Evolutionary conservation across 768 basidiomycete genomes (phyloP), one percentile per base, ranked within the genome.

Genomic region (Macrocybe gigantea): DNA sequence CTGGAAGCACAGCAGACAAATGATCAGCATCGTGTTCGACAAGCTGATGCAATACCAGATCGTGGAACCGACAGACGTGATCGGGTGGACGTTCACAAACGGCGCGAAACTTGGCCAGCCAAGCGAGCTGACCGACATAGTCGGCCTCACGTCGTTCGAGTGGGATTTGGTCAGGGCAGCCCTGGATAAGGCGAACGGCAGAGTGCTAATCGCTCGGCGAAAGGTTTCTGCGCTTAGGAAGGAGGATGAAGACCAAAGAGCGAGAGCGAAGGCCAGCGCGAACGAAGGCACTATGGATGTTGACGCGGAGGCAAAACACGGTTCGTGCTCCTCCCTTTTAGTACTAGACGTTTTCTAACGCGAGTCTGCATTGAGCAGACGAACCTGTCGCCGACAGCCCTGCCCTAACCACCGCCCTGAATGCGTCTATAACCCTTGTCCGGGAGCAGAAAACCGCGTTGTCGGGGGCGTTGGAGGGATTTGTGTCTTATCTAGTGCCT

Each of bases 31-130:
- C 60, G 93, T 97, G 6, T 85, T 95, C 52, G 96, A 98, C 73
- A 99, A 99, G 69, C 71, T 98, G 46, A 88, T 98, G 82, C 95
- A 98, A 62, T 99, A 99, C 66, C 93, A 96, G 61, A 89, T 98
- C 48, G 86, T 98, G 36, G 93, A 97, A 56, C 92, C 94, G 0
- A 82, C 83, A 11, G 94, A 99, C 54, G 86, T 98, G 7, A 85
- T 96, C 46, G 71, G 70, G 3, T 95, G 89, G 87, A 80, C 85
- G 12, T 95, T 97, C 64, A 61, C 69, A 43, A 75, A 80, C 50
- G 72, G 74, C 9, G 68, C 62, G 7, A 62, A 60, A 6, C 53
- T 61, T 22, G 63, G 50, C 12, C 54, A 57, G n/a, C 51, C 55
- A 40, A 54, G 53, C 15, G 61, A 56, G 22, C 39, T 56, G 43